Evolutionary conservation across 1,284 basidiomycete species (phyloP).

Genomic region (Leccinum griseonigrum): DNA sequence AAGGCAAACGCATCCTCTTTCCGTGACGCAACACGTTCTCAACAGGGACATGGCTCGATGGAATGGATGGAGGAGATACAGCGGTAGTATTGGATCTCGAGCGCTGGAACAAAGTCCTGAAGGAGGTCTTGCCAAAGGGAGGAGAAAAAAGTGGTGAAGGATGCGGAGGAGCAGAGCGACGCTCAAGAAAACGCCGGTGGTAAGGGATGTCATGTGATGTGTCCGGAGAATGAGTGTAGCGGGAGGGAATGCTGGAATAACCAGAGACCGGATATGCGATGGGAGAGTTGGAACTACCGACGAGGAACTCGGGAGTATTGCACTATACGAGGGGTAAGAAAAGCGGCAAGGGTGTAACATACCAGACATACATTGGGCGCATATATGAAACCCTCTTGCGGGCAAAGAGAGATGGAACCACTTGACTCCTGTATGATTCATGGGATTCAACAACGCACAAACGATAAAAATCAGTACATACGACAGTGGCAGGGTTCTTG

Average conservation of each 20-base stretch:
- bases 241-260: slow-evolving; percentile 28
- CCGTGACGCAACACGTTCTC: slow-evolving; percentile 26
- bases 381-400: slow-evolving; percentile 27
- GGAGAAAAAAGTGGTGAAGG: slow-evolving; percentile 17
- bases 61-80: slow-evolving; percentile 14
- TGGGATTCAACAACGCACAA: background rate
- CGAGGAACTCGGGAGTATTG: slow-evolving; percentile 32
- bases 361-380: slow-evolving; percentile 20
- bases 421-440: slow-evolving; percentile 14
- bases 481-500: slow-evolving; percentile 3
- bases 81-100: slow-evolving; percentile 26
- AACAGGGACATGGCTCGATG: slow-evolving; percentile 22
- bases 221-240: background rate
- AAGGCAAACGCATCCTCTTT: slow-evolving; percentile 32
- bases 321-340: slow-evolving; percentile 11
- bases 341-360: background rate
- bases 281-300: slow-evolving; percentile 31
- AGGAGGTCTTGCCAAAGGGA: slow-evolving; percentile 19
- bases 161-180: slow-evolving; percentile 20
- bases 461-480: slow-evolving; percentile 11
- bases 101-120: slow-evolving; percentile 30
- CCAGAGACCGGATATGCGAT: slow-evolving; percentile 31
- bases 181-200: slow-evolving; percentile 10
- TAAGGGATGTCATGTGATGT: slow-evolving; percentile 7
- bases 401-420: background rate